Evolutionary conservation across 1,284 basidiomycete genomes (phyloP).

Genomic region (Meripilus lineatus): DNA sequence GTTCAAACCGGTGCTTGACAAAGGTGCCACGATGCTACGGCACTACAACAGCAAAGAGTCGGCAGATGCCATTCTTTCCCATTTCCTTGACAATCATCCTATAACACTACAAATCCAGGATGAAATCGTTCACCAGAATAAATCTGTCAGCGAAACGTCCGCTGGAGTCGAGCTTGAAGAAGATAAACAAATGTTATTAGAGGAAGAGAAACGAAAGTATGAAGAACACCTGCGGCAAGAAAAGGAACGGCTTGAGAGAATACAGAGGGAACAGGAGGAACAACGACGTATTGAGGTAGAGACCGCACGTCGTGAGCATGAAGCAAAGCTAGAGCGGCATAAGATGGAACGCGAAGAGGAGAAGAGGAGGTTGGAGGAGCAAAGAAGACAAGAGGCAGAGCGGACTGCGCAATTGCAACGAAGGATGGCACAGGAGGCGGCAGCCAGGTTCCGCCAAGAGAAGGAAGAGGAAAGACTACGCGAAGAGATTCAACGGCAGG

Average conservation of each 20-base stretch:
- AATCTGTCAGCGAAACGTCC: constrained; percentile 5
- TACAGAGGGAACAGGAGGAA: no score
- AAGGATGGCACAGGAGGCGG: no score
- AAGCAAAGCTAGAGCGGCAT: not conserved
- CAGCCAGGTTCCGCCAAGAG: no score
- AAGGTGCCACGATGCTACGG: constrained; percentile 14
- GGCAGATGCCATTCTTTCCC: constrained; percentile 13
- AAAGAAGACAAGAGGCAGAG: no score
- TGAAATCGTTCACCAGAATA: constrained; percentile 12
- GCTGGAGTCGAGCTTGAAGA: constrained; percentile 10
- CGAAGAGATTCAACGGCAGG: no score
- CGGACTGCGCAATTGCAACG: no score
- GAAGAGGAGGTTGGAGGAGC: no score
- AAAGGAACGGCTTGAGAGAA: no score
- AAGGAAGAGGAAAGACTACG: no score
- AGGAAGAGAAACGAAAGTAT: constrained; percentile 9
- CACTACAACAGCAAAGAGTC: constrained; percentile 14
- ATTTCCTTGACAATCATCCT: constrained; percentile 7
- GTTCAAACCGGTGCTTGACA: constrained; percentile 19
- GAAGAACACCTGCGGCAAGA: constrained; percentile 7
- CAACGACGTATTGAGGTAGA: no score
- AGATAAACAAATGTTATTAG: constrained; percentile 5
- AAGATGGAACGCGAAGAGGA: no score
- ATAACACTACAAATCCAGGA: constrained; percentile 11
- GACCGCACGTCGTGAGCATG: not conserved